Conservation (phyloP, 805 yeast species). For the Wilhelminamyces savonicus region DNA sequence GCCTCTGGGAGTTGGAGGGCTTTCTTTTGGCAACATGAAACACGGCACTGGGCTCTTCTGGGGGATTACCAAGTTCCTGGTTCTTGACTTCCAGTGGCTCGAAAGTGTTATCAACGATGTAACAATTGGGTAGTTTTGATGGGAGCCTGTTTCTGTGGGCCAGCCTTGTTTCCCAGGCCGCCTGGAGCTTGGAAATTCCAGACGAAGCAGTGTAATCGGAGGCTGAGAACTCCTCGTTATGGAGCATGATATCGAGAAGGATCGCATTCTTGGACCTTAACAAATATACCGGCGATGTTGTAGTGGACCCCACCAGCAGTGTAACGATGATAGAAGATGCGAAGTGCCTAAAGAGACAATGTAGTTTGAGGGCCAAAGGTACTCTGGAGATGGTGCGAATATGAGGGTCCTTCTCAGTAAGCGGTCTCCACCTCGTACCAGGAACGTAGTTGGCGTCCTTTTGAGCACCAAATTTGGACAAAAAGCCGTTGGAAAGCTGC, state of each 20-base stretch:
- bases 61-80: too few species aligned
- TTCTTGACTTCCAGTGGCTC: too few species aligned
- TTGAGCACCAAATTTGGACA: background rate
- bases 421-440: constrained; percentile 18
- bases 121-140: constrained; percentile 6
- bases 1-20: background rate
- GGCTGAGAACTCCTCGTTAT: constrained; percentile 3
- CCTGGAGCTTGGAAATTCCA: background rate
- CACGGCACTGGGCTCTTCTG: too few species aligned
- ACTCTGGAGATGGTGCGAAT: constrained; percentile 9
- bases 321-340: constrained; percentile 4
- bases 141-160: constrained; percentile 4
- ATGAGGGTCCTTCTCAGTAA: constrained; percentile 6
- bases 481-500: constrained; percentile 1
- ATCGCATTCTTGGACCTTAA: constrained; percentile 1
- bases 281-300: constrained; percentile 2
- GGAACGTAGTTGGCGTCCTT: constrained; percentile 5
- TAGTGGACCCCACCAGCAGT: constrained; percentile 1
- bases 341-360: constrained; percentile 11
- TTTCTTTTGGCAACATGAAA: background rate
- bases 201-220: background rate
- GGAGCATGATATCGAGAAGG: constrained; percentile 12
- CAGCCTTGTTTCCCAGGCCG: constrained; percentile 10
- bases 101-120: constrained; percentile 5
- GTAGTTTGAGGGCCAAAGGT: constrained; percentile 20